These are phyloP conservation scores for Leccinum aurantiacum DNA, from an alignment of 768 basidiomycete species.

Conservation along the genomic window DNA sequence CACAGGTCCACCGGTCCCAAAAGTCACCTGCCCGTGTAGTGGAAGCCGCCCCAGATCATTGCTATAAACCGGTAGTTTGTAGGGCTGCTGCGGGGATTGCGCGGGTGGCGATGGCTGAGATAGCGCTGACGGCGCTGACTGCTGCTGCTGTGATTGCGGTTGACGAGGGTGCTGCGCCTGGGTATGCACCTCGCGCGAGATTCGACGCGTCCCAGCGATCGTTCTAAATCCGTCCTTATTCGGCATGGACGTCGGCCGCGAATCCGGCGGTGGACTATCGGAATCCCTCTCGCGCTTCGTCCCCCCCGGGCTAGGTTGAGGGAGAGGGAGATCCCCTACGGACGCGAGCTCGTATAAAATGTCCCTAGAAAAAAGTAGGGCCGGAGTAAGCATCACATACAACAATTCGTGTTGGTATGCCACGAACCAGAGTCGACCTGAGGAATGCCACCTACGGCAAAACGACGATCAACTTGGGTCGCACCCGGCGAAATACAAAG, in stretches of 20 bases:
- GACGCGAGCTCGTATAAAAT: conserved; percentile 71
- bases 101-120: background rate
- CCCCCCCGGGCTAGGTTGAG: conserved; percentile 48
- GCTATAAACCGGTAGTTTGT: conserved; percentile 53
- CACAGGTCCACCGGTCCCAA: conserved; percentile 5
- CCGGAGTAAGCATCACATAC: background rate
- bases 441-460: conserved; percentile 43
- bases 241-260: conserved; percentile 2
- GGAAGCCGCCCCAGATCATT: conserved; percentile 60
- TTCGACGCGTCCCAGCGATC: conserved; percentile 38
- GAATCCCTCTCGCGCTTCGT: conserved; percentile 66
- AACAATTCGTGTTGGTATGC: background rate
- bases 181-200: conserved; percentile 26
- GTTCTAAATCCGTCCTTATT: conserved; percentile 23
- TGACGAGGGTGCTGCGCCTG: conserved; percentile 12
- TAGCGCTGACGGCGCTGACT: background rate
- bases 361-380: conserved; percentile 46
- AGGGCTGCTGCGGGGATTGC: conserved; percentile 16
- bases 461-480: background rate
- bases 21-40: conserved; percentile 33
- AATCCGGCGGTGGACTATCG: conserved; percentile 41
- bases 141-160: conserved; percentile 2
- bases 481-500: background rate
- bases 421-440: conserved; percentile 50
- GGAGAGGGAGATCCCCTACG: conserved; percentile 69